These are phyloP conservation scores for Phoma sp. DNA, from an alignment of 2,329 filamentous ascomycete species.

Conservation along the genomic window DNA sequence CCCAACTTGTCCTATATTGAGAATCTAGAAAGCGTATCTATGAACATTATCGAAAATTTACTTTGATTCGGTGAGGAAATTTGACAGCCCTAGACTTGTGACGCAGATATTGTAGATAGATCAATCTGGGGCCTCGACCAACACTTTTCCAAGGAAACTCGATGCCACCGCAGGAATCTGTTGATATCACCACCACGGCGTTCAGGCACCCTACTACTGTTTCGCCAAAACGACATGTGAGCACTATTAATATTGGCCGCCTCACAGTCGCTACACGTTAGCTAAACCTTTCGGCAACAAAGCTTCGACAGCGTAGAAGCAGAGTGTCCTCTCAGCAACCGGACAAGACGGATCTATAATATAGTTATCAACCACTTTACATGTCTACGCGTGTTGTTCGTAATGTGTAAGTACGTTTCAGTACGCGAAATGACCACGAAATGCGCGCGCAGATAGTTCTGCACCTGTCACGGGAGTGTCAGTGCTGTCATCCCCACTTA, in stretches of 20 bases:
- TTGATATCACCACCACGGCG: not conserved
- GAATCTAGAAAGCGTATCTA: constrained; percentile 11
- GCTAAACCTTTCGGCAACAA: not conserved
- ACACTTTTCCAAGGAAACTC: not conserved
- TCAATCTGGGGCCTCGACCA: not conserved
- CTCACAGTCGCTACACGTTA: constrained; percentile 1
- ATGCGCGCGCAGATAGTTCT: constrained; percentile 11
- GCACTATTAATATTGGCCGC: not conserved
- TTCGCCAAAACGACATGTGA: not conserved
- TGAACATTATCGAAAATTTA: not conserved
- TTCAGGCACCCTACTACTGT: not conserved
- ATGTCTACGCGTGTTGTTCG: constrained; percentile 8
- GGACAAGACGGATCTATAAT: constrained; percentile 1
- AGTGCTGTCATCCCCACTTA: constrained; percentile 15
- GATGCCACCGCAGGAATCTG: not conserved
- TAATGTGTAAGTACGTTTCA: constrained; percentile 11
- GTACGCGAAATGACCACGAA: constrained; percentile 12
- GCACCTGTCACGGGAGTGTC: constrained; percentile 11
- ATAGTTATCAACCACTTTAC: constrained; percentile 8
- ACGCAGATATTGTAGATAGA: not conserved
- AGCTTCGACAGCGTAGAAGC: not conserved
- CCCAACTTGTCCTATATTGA: not conserved
- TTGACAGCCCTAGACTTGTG: not conserved
- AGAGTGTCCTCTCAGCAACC: not conserved
- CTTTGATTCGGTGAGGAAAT: constrained; percentile 1